These are phyloP conservation scores for Acanthamoeba triangularis DNA, from an alignment of 208 protist species.

Conservation along the genomic window DNA sequence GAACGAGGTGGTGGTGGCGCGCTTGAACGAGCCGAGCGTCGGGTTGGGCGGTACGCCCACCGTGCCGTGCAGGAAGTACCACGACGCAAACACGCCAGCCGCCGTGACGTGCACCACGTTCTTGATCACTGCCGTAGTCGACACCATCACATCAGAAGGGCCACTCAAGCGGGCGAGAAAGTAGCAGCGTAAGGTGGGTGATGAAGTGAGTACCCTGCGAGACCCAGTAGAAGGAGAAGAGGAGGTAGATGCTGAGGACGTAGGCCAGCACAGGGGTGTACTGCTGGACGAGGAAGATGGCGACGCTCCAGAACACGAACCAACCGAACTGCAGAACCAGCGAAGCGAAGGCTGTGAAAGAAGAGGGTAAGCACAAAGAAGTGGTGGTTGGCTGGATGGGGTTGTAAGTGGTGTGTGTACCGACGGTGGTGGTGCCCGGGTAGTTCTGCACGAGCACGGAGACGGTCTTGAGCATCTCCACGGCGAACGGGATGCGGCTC, in stretches of 20 bases:
- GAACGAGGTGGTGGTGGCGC: constrained; percentile 85
- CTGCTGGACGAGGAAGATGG: constrained; percentile 69
- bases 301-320: constrained; percentile 70
- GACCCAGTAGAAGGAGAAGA: constrained; percentile 79
- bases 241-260: constrained; percentile 57
- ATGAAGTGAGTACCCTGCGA: constrained; percentile 21
- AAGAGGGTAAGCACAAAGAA: not conserved
- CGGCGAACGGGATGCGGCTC: constrained; percentile 73
- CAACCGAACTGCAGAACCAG: constrained; percentile 45
- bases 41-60: constrained; percentile 81
- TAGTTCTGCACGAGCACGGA: constrained; percentile 49
- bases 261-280: constrained; percentile 24
- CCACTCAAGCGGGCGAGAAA: too few species aligned
- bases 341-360: constrained; percentile 3
- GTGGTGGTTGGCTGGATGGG: too few species aligned
- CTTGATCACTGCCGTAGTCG: constrained; percentile 81
- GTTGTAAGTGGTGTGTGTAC: not conserved
- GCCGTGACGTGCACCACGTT: constrained; percentile 82
- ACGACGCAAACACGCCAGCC: constrained; percentile 79
- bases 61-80: constrained; percentile 83
- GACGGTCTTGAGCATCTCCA: constrained; percentile 72
- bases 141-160: not conserved
- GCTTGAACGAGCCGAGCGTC: constrained; percentile 75
- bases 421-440: constrained; percentile 45
- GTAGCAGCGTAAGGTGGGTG: not conserved